Conservation (phyloP, 2,329 filamentous ascomycete genomes). For the Botrytis tulipae region DNA sequence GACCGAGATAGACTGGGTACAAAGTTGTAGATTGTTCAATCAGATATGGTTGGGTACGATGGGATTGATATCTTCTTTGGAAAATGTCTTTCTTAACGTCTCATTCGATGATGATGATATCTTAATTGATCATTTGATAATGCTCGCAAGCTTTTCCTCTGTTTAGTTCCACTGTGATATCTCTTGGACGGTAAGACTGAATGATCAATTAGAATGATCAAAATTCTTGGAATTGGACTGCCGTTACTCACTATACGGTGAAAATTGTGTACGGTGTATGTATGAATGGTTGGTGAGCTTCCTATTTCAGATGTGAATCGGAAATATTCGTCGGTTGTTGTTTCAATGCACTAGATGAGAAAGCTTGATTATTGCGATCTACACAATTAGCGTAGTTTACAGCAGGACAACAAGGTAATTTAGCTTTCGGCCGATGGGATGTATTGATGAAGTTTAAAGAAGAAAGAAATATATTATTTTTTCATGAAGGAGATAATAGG, state of each 20-base stretch:
- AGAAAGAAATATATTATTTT: not conserved
- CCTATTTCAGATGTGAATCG: slow-evolving; percentile 19
- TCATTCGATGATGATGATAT: slow-evolving; percentile 13
- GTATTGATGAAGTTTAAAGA: not conserved
- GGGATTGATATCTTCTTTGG: not conserved
- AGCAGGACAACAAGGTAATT: not conserved
- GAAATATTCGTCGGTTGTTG: slow-evolving; percentile 15
- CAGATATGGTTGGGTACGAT: slow-evolving; percentile 3
- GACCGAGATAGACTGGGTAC: not conserved
- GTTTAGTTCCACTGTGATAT: not conserved
- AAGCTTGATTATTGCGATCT: slow-evolving; percentile 19
- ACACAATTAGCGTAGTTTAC: not conserved
- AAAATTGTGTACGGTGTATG: slow-evolving; percentile 10
- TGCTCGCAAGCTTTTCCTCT: slow-evolving; percentile 10
- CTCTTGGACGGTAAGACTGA: not conserved
- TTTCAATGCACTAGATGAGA: slow-evolving; percentile 12
- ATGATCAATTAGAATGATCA: slow-evolving; percentile 6
- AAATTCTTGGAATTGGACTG: not conserved
- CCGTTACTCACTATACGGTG: not conserved
- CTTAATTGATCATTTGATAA: not conserved
- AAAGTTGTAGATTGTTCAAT: slow-evolving; percentile 8
- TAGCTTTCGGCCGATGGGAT: not conserved
- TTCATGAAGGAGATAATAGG: not conserved
- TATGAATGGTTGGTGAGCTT: slow-evolving; percentile 19
- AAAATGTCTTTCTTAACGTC: slow-evolving; percentile 5